These are phyloP conservation scores for Calocybe indica DNA, from an alignment of 768 basidiomycete genomes.

Conservation along the genomic window DNA sequence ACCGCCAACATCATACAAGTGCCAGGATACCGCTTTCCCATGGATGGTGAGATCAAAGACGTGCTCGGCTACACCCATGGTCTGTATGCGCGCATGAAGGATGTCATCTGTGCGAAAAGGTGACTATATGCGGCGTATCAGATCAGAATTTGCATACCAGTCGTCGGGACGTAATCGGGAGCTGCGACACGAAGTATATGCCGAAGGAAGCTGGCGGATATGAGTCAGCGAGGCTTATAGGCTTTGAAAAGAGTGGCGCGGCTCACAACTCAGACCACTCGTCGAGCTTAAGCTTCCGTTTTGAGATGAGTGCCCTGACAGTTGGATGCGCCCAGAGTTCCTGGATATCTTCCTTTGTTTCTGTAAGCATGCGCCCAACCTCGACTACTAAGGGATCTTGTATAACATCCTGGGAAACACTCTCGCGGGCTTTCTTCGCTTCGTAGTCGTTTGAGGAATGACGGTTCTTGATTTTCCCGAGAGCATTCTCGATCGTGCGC, in stretches of 20 bases:
- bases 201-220: constrained; percentile 56
- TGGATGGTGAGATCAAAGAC: constrained; percentile 77
- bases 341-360: constrained; percentile 58
- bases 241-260: neutral
- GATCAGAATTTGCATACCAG: constrained; percentile 36
- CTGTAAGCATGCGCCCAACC: constrained; percentile 52
- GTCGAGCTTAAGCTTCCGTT: constrained; percentile 69
- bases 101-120: constrained; percentile 59
- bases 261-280: constrained; percentile 89
- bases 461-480: constrained; percentile 30
- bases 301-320: constrained; percentile 62
- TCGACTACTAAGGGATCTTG: constrained; percentile 56
- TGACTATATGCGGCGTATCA: constrained; percentile 22
- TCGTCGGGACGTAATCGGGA: constrained; percentile 66
- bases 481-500: constrained; percentile 51
- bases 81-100: constrained; percentile 84
- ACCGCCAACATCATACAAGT: constrained; percentile 68
- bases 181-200: constrained; percentile 69
- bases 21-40: constrained; percentile 71
- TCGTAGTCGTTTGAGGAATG: constrained; percentile 15
- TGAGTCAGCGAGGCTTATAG: constrained; percentile 9
- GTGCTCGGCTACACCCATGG: constrained; percentile 85
- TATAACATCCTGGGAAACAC: constrained; percentile 25
- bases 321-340: constrained; percentile 69
- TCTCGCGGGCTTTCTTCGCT: constrained; percentile 27